Evolutionary conservation across 306 rosid genomes (phyloP).

Genomic region (Myrica gale): DNA sequence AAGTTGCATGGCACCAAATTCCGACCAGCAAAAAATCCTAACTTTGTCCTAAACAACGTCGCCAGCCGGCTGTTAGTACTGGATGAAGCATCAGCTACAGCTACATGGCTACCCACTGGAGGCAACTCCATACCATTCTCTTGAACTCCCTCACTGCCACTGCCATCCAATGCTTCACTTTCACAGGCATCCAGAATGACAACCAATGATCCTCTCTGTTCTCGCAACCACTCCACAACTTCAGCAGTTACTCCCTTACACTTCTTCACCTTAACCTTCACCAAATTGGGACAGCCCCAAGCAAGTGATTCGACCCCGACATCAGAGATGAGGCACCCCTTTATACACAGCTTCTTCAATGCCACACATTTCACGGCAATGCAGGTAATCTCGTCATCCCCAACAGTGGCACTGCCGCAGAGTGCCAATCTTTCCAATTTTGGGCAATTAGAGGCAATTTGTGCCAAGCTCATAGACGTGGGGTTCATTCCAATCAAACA

Average conservation of each 20-base stretch:
- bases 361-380: conserved; percentile 88
- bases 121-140: conserved; percentile 60
- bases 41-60: conserved; percentile 67
- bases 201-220: conserved; percentile 58
- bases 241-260: conserved; percentile 77
- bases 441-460: conserved; percentile 75
- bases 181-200: conserved; percentile 83
- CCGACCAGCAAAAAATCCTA: conserved; percentile 63
- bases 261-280: conserved; percentile 94
- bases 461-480: conserved; percentile 68
- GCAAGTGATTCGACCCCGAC: conserved; percentile 80
- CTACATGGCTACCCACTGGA: conserved; percentile 39
- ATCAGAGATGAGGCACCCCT: conserved; percentile 88
- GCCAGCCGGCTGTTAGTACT: conserved; percentile 42
- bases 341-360: conserved; percentile 90
- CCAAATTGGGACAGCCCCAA: conserved; percentile 89
- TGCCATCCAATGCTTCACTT: conserved; percentile 65
- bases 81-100: conserved; percentile 43
- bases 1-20: conserved; percentile 60
- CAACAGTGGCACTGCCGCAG: conserved; percentile 91
- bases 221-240: conserved; percentile 82
- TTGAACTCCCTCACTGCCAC: conserved; percentile 80
- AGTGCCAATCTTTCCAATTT: conserved; percentile 88
- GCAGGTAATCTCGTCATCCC: conserved; percentile 81
- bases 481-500: conserved; percentile 94